Percentiles rank a stretch among this genome's conserved stretches.
Evolutionary conservation across 306 rosid species (phyloP).

Genomic region (Pueraria montana): DNA sequence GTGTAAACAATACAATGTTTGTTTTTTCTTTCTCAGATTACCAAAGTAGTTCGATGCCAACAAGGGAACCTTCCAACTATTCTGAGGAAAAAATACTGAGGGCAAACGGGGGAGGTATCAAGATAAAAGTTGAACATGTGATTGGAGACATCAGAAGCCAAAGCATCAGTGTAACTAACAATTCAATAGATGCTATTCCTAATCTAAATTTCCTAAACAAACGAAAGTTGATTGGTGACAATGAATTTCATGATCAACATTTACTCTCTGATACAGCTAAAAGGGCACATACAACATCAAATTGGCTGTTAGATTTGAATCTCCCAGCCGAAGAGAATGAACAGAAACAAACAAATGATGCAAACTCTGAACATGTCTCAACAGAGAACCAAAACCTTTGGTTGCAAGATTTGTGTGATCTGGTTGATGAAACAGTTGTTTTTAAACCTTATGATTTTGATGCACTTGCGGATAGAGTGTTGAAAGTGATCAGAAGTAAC

Average conservation of each 20-base stretch:
- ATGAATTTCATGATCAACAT: conserved; percentile 57
- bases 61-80: conserved; percentile 56
- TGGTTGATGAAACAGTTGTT: conserved; percentile 69
- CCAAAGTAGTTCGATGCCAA: conserved; percentile 43
- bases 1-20: conserved; percentile 71
- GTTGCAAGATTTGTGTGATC: conserved; percentile 71
- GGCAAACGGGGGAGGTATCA: conserved; percentile 62
- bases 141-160: conserved; percentile 54
- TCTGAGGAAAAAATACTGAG: conserved; percentile 73
- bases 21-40: conserved; percentile 60
- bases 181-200: conserved; percentile 49
- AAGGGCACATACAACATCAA: conserved; percentile 73
- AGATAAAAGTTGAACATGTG: conserved; percentile 61
- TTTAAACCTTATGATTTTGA: conserved; percentile 83
- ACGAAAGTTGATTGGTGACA: conserved; percentile 69
- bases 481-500: conserved; percentile 57
- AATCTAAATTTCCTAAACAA: conserved; percentile 64
- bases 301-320: conserved; percentile 78
- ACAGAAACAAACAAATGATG: conserved; percentile 48
- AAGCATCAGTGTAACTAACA: conserved; percentile 50
- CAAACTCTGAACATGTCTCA: conserved; percentile 55
- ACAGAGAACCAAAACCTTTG: conserved; percentile 64
- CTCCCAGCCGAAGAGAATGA: conserved; percentile 83
- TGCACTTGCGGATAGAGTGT: conserved; percentile 65
- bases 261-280: conserved; percentile 62